These are phyloP conservation scores for Candida hispaniensis DNA, from an alignment of 805 yeast species.

Conservation along the genomic window DNA sequence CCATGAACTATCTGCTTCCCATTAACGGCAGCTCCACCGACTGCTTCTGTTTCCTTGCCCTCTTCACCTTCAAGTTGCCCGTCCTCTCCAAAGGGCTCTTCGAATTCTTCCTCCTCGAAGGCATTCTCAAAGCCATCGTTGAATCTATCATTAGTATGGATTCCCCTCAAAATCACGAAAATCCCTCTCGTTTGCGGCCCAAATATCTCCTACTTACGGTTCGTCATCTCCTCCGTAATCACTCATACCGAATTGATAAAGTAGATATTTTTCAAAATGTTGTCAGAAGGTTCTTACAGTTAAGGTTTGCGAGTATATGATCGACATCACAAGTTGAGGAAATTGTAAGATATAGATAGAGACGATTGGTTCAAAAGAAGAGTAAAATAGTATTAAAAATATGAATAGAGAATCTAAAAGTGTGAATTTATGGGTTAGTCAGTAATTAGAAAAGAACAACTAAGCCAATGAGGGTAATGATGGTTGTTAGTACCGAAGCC, in stretches of 20 bases:
- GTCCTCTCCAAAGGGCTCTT: conserved; percentile 70
- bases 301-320: too few species aligned
- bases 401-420: too few species aligned
- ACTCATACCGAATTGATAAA: conserved; percentile 18
- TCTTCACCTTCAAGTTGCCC: conserved; percentile 67
- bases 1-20: conserved; percentile 66
- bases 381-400: too few species aligned
- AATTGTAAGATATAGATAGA: too few species aligned
- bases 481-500: too few species aligned
- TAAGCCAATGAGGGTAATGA: too few species aligned
- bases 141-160: conserved; percentile 32
- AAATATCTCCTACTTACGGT: conserved; percentile 25
- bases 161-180: background rate
- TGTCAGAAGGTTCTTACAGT: conserved; percentile 43
- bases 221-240: conserved; percentile 33
- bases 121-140: conserved; percentile 36
- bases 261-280: conserved; percentile 33
- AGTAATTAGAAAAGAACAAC: too few species aligned
- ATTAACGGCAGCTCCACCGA: conserved; percentile 47
- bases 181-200: background rate
- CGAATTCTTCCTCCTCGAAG: conserved; percentile 56
- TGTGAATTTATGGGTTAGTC: too few species aligned
- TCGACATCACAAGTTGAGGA: too few species aligned
- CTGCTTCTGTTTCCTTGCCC: conserved; percentile 32
- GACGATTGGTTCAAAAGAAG: too few species aligned